Evolutionary conservation across 768 basidiomycete species (phyloP), one percentile per base, ranked within the genome.

Genomic region (Russula dissimulans): DNA sequence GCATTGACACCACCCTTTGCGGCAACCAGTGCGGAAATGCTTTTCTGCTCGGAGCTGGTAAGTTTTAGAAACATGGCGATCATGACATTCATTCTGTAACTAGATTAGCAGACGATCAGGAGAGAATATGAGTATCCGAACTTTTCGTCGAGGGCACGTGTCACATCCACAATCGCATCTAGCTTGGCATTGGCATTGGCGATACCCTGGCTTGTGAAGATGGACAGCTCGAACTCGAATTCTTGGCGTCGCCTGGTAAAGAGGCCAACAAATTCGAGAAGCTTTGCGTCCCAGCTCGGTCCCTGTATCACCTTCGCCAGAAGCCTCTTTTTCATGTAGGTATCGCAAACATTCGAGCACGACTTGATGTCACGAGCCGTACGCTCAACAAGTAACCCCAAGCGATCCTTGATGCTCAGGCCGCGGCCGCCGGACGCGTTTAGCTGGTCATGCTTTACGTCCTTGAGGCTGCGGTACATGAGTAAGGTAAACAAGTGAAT

Each of bases 361-460:
- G 66, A 42, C 54, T 68, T 67, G 62, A 73, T 72, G 43, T 73
- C 71, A 4, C 67, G 51, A 9, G 67, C 70, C 1, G 68, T 68
- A 18, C 56, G 36, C 34, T 63, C 59, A 4, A 71, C 60, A 10
- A 76, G 67, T 2, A 59, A 61, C 34, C 74, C 66, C 62, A 77
- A 57, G 10, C 75, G 70, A 4, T 69, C 72, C n/a, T 71, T 62
- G 63, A 76, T 68, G 69, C 71, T n/a, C 51, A 68, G 6, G 17
- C 72, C 74, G 45, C 73, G 6, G 17, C 72, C 74, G 45, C 73
- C 72, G 1, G 69, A 71, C 4, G 69, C 70, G 4, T 65, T 47
- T 22, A 68, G 63, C 7, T 68, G 62, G 1, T 69, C 59, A 45
- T 75, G 73, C 29, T 63, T 67, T 39, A 73, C 64, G 31, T 71